Evolutionary conservation across 176 grass and related monocot species (phyloP), one percentile per base, ranked within the genome.

Genomic region (Carex littledalei): DNA sequence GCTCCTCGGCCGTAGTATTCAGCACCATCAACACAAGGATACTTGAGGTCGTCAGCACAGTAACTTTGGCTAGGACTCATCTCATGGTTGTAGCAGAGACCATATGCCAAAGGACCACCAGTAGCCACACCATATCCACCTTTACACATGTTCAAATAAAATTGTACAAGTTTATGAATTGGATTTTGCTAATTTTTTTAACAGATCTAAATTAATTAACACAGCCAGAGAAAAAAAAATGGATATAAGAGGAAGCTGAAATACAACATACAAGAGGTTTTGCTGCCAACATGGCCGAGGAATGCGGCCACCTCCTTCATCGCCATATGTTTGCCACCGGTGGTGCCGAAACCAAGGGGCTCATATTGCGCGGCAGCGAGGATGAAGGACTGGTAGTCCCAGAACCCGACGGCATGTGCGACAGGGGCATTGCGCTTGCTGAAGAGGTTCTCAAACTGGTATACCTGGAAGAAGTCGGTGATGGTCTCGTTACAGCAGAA

Each of bases 381-480:
- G 89, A 94, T 93, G 89, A 97, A 97, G 87, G 92, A 78, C 37
- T 80, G 75, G 91, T 97, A 93, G 68, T 90, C 79, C 92, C 92
- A 97, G 89, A 93, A 97, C 10, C 84, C 89, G 31, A 66, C 82
- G 60, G 95, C 95, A 83, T 93, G 95, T 52, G 92, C 84, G 56
- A 89, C 22, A 15, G 87, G 58, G 18, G 58, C 47, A 78, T 97
- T 89, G 81, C 95, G 87, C 17, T 91, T 87, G 95, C 90, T 50
- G 92, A 97, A 97, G 84, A 97, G 89, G 45, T 93, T 60, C 79
- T 97, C 92, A 84, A 97, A 97, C 86, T 97, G 89, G 87, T 93
- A 86, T 2, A 76, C 86, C 88, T 90, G 90, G 91, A 97, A 97
- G 89, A 82, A 97, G 72, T 94, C 92, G 11, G 82, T 80, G 84